A percentile compares a stretch with the other conserved stretches of the same genome.
phyloP scores from a whole-genome alignment of 2,329 filamentous ascomycete genomes.

The Fusarium tricinctum region DNA sequence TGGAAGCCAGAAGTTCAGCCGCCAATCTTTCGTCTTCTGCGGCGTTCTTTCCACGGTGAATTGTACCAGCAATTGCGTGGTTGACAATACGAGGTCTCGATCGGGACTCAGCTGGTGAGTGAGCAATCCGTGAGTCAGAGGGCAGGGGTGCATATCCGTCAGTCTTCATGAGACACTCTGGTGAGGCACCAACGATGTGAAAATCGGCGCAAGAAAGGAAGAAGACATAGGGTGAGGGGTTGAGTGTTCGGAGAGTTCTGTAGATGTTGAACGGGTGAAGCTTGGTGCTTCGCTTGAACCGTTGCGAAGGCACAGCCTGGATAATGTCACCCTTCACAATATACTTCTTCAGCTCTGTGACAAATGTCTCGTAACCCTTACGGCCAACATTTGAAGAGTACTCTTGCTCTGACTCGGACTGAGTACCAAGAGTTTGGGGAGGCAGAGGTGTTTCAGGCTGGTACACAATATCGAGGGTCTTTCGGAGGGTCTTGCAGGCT shows the following conservation, averaged over 20 bases:
- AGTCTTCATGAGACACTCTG: constrained; percentile 91
- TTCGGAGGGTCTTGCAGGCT: constrained; percentile 71
- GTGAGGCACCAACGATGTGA: constrained; percentile 94
- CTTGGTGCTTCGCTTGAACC: constrained; percentile 88
- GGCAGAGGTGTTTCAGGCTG: constrained; percentile 83
- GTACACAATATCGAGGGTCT: constrained; percentile 78
- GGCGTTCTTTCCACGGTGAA: constrained; percentile 82
- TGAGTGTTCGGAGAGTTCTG: constrained; percentile 94
- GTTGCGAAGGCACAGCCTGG: constrained; percentile 95
- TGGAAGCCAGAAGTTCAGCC: constrained; percentile 74
- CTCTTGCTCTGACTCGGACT: constrained; percentile 79
- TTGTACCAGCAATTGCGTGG: constrained; percentile 96
- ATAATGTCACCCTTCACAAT: constrained; percentile 95
- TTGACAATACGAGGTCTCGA: constrained; percentile 91
- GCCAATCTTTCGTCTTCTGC: constrained; percentile 82
- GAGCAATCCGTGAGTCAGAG: constrained; percentile 46
- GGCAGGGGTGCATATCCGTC: constrained; percentile 47
- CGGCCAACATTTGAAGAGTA: constrained; percentile 94
- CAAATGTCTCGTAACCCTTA: constrained; percentile 90
- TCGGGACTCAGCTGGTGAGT: constrained; percentile 54
- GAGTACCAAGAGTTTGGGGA: constrained; percentile 67
- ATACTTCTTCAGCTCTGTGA: constrained; percentile 87
- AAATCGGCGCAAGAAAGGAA: constrained; percentile 93
- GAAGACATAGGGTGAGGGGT: constrained; percentile 97
- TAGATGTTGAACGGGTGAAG: constrained; percentile 99